Base-by-base conservation (phyloP, 2,329 filamentous ascomycete species). In the Aspergillus clavatus region DNA sequence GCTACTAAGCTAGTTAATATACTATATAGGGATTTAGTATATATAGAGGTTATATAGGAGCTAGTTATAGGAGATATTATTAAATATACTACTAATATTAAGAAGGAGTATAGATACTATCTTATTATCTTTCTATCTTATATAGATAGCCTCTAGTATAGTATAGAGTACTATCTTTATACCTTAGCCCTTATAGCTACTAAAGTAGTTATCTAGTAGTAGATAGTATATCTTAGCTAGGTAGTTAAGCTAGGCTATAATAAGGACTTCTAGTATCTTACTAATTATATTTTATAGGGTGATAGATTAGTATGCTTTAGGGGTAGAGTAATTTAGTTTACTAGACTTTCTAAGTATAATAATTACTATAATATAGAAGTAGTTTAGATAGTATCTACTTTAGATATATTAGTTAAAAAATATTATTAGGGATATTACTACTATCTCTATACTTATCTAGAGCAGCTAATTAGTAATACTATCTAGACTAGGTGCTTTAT, bases 1-100 rank as follows among this genome's bases (percentile, higher is more conserved):
- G n/a, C n/a, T n/a, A n/a, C n/a, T n/a, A n/a, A 55, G 49, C 55
- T 45, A 61, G 14, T 28, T 33, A 11, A 61, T 43, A 1, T 55
- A 52, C 24, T 42, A 52, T 18, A 26, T 16, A 12, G 38, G 22
- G 7, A 60, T 40, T 12, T 39, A 26, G 4, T 50, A 40, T 33
- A 52, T 48, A 11, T 44, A 35, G 7, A 53, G 42, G 35, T 56
- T 56, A 31, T 56, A 45, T 7, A 56, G 36, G 5, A 56, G 40
- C 33, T 46, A 24, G 11, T 21, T 3, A 18, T 48, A 46, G 2
- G 42, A 46, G 3, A 54, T 47, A 16, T 56, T 54, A 28, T 58
- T 50, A 40, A 39, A 51, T 1, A 42, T 45, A 10, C 45, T 26
- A 5, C 37, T 44, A 6, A 44, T 28, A 11, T 48, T 38, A 3